phyloP scores from a whole-genome alignment of 331 rosid species.

The Phaseolus coccineus region DNA sequence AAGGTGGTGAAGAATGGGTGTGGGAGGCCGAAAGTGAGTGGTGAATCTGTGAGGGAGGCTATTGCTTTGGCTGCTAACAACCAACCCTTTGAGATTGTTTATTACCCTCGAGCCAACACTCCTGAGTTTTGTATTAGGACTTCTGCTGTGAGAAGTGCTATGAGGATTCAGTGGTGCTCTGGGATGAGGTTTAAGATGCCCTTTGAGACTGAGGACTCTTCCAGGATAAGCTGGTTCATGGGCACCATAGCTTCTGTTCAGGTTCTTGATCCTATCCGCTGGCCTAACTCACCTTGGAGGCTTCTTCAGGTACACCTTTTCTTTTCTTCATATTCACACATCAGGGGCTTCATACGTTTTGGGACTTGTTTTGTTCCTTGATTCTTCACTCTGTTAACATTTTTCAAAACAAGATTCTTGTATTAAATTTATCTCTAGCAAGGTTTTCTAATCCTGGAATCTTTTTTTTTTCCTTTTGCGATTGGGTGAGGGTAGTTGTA shows the following conservation, averaged over 20 bases:
- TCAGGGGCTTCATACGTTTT: too few relatives aligned
- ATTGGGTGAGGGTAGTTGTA: too few relatives aligned
- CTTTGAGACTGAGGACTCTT: conserved; percentile 96
- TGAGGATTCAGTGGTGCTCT: conserved; percentile 86
- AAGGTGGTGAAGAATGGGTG: conserved; percentile 54
- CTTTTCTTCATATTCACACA: too few relatives aligned
- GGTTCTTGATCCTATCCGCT: conserved; percentile 79
- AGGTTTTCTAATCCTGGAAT: too few relatives aligned
- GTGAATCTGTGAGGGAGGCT: conserved; percentile 83
- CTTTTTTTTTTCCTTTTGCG: too few relatives aligned
- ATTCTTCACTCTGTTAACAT: too few relatives aligned
- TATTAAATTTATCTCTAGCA: too few relatives aligned
- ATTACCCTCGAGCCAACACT: conserved; percentile 81
- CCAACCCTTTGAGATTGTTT: conserved; percentile 78
- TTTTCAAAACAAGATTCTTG: too few relatives aligned
- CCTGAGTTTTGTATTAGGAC: conserved; percentile 93
- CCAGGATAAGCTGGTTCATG: conserved; percentile 98
- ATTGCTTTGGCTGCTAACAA: conserved; percentile 66
- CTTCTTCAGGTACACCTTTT: conserved; percentile 78
- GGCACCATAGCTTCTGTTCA: conserved; percentile 89
- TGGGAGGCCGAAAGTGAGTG: conserved; percentile 64
- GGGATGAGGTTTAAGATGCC: conserved; percentile 99
- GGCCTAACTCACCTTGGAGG: conserved; percentile 98
- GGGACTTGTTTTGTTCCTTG: too few relatives aligned
- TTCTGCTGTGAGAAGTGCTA: conserved; percentile 69